Conservation (phyloP, 352 stramenopile species). For the Pythium oligandrum region DNA sequence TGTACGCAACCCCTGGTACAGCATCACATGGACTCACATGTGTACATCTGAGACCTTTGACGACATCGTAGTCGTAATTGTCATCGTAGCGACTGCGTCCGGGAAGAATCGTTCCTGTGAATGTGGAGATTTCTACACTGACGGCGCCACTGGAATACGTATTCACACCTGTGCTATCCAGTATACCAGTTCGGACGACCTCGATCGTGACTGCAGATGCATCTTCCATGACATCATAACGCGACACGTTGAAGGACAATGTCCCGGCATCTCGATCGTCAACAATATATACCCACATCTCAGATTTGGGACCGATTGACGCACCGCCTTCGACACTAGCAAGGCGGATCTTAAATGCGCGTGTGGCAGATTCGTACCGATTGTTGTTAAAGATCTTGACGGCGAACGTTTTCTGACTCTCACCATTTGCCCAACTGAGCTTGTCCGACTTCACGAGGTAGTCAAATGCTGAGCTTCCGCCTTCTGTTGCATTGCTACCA, state of each 20-base stretch:
- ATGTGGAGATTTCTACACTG: slow-evolving; percentile 56
- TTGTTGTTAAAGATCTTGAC: slow-evolving; percentile 76
- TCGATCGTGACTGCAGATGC: slow-evolving; percentile 33
- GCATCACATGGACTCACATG: slow-evolving; percentile 68
- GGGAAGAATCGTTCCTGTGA: slow-evolving; percentile 44
- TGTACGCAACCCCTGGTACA: slow-evolving; percentile 35
- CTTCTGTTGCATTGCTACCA: slow-evolving; percentile 60
- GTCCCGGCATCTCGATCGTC: slow-evolving; percentile 72
- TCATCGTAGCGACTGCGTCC: slow-evolving; percentile 38
- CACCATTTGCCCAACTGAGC: slow-evolving; percentile 47
- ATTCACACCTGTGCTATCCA: slow-evolving; percentile 42
- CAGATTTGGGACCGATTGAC: slow-evolving; percentile 30
- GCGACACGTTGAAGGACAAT: slow-evolving; percentile 43
- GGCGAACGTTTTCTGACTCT: slow-evolving; percentile 47
- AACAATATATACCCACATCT: slow-evolving; percentile 70
- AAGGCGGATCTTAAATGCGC: slow-evolving; percentile 52
- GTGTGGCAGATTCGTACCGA: slow-evolving; percentile 37
- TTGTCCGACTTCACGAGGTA: slow-evolving; percentile 44
- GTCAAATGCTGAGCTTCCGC: slow-evolving; percentile 58
- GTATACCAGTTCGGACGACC: slow-evolving; percentile 41
- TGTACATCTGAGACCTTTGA: slow-evolving; percentile 42
- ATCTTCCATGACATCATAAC: slow-evolving; percentile 68
- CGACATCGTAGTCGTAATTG: slow-evolving; percentile 52
- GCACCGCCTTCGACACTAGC: slow-evolving; percentile 45
- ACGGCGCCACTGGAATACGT: slow-evolving; percentile 55